These are phyloP conservation scores for Mycena polygramma DNA, from an alignment of 768 basidiomycete species.

Conservation along the genomic window DNA sequence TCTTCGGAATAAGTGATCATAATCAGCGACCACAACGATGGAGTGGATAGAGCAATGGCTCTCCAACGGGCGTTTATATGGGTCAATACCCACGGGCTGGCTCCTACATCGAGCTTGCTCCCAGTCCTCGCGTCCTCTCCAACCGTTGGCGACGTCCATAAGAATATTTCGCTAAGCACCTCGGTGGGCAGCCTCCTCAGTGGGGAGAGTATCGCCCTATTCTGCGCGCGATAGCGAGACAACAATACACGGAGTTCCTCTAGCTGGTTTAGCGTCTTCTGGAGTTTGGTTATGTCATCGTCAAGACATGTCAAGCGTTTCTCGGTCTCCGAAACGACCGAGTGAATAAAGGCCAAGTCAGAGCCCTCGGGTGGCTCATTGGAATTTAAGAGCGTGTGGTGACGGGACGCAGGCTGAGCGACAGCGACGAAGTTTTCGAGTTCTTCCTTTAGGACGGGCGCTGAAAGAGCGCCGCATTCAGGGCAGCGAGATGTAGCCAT, in stretches of 20 bases:
- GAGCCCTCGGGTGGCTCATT: not conserved
- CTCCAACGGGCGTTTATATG: not conserved
- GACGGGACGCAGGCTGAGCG: too few relatives aligned
- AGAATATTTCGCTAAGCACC: slow-evolving; percentile 22
- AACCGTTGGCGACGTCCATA: not conserved
- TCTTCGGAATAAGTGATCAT: not conserved
- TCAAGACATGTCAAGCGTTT: not conserved
- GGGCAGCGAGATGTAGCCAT: too few relatives aligned
- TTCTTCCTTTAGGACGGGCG: too few relatives aligned
- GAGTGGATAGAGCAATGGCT: not conserved
- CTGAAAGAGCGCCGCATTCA: too few relatives aligned
- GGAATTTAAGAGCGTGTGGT: slow-evolving; percentile 1
- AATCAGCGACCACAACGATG: not conserved
- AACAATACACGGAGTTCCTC: not conserved
- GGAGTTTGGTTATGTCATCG: not conserved
- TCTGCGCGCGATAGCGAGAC: not conserved
- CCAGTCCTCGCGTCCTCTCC: not conserved
- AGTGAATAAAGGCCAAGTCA: not conserved
- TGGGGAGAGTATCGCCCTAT: slow-evolving; percentile 9
- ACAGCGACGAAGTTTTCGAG: too few relatives aligned
- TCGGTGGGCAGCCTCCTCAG: slow-evolving; percentile 22
- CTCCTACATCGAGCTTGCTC: not conserved
- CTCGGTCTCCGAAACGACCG: not conserved
- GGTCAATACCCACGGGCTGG: not conserved
- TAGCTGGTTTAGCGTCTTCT: not conserved